Percentiles rank a stretch among this genome's conserved stretches.
phyloP scores from a whole-genome alignment of 192 early-diverging fungal genomes.

The Pecoramyces ruminantium region DNA sequence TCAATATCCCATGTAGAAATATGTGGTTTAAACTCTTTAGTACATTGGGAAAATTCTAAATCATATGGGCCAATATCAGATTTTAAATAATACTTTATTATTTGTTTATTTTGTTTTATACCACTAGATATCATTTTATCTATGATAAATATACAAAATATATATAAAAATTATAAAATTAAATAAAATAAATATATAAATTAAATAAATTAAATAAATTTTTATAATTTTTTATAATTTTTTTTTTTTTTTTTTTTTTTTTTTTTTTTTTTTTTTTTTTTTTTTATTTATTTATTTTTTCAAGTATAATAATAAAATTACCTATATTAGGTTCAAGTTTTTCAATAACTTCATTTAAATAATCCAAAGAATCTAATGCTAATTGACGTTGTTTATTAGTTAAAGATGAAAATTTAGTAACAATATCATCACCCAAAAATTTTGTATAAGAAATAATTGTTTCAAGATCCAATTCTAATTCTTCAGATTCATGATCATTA shows the following conservation, averaged over 20 bases:
- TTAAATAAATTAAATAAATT: too few relatives aligned
- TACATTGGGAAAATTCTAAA: not conserved
- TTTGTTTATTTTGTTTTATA: not conserved
- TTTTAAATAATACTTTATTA: not conserved
- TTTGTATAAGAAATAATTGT: not conserved
- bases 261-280: too few relatives aligned
- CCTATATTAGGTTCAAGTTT: not conserved
- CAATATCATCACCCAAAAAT: not conserved
- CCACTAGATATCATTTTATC: not conserved
- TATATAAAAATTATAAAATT: too few relatives aligned
- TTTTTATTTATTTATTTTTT: too few relatives aligned
- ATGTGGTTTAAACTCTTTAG: not conserved
- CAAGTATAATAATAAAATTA: too few relatives aligned
- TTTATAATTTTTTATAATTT: too few relatives aligned
- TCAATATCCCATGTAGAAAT: not conserved
- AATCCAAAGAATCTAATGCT: not conserved
- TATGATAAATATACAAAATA: too few relatives aligned
- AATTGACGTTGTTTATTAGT: not conserved
- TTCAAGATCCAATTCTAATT: not conserved
- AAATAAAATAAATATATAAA: too few relatives aligned
- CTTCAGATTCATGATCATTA: not conserved
- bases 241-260: too few relatives aligned
- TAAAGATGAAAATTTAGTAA: not conserved
- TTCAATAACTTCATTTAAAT: not conserved
- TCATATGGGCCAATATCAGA: not conserved